Base-by-base conservation (phyloP, 352 stramenopile genomes). In the Phytophthora multivora region DNA sequence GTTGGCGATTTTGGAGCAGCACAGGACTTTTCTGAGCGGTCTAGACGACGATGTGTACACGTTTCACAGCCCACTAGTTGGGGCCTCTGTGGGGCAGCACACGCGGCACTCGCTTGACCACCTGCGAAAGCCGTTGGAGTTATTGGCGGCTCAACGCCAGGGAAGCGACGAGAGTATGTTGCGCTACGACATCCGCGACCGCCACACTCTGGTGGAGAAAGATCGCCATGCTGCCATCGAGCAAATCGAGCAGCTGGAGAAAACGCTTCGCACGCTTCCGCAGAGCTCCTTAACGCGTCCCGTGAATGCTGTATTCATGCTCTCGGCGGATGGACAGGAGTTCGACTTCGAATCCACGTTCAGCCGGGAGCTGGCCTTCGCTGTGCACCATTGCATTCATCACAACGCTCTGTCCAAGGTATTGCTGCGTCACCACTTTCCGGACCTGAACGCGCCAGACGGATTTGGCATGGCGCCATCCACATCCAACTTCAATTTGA, bases 331-430 rank as follows among this genome's bases (percentile, higher is more conserved):
- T 51, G 83, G 86, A 47, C 62, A 69, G 13, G 79, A 95, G 61
- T 79, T 90, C 30, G 70, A 73, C 33, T 88, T 95, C 45, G 61
- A 75, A 50, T 93, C 83, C 49, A 92, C 83, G 1, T 73, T 93
- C 15, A 82, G 71, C 39, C 83, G 86, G 26, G 86, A 95, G 51
- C 41, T 95, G 33, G 83, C 81, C n/a, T 95, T 95, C 46, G 85
- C 84, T 0, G 83, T 91, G 49, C 86, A 95, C 63, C 86, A 95
- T 61, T 90, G 73, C 57, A 95, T 95, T 64, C 86, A 95, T 71
- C 86, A 95, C 69, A 93, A 93, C 61, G 84, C 85, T 48, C 53
- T 93, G 49, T 83, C 88, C 38, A 90, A 91, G 59, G 70, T 92
- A 41, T 62, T 95, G 48, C 62, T 93, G 50, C 69, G 68, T 13